These are phyloP conservation scores for Herpetospermum pedunculosum DNA, from an alignment of 306 rosid species.

Conservation along the genomic window DNA sequence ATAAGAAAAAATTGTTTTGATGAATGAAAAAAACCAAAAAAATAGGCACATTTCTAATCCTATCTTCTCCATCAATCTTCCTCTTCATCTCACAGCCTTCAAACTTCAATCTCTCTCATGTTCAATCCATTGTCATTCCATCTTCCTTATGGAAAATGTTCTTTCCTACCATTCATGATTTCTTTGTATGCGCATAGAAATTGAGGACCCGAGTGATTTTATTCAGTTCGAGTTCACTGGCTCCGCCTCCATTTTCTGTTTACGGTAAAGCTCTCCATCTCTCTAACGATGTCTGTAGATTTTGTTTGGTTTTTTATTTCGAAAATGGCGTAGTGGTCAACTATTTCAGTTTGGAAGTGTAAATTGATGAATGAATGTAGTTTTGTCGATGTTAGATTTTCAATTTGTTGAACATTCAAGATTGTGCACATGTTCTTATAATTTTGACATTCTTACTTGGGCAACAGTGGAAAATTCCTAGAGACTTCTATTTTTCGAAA, in stretches of 20 bases:
- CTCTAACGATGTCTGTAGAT: background rate
- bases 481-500: background rate
- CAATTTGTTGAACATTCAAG: background rate
- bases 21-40: background rate
- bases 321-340: background rate
- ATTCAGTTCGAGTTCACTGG: background rate
- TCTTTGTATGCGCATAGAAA: background rate
- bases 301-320: background rate
- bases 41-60: background rate
- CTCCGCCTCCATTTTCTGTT: background rate
- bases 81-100: background rate
- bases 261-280: background rate
- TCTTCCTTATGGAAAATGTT: background rate
- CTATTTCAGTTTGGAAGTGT: background rate
- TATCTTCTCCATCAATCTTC: background rate
- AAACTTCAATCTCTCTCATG: background rate
- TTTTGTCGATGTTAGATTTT: background rate
- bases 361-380: background rate
- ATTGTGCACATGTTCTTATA: background rate
- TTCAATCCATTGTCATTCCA: background rate
- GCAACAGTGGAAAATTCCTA: background rate
- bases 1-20: background rate
- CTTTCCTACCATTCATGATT: background rate
- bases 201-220: background rate
- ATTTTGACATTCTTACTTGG: background rate